Base-by-base conservation (phyloP, 2,329 filamentous ascomycete species). In the Penicillium sp. region DNA sequence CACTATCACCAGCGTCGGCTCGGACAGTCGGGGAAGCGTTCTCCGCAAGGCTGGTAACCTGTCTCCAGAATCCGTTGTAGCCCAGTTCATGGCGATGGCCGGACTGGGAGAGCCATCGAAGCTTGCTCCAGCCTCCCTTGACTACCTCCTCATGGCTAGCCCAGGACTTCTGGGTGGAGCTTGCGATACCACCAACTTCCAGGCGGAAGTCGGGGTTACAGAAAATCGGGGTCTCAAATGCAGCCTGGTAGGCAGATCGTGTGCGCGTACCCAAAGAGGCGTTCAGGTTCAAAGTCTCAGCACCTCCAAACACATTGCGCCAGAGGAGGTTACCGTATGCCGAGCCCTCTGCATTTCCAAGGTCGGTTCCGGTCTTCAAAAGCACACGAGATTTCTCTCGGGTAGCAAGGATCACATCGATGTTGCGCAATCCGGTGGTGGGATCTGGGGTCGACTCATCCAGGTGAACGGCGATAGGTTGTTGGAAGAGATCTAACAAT, bases 241-340 rank as follows among this genome's bases (percentile, higher is more conserved):
- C 87, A 54, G 91, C 91, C 62, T 91, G 93, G 77, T 98, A 98
- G 26, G 93, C 90, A 3, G 92, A 96, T 48, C 92, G 84, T 27
- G 95, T 98, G 45, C 95, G 85, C 7, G 93, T 98, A 56, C 95
- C 95, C 24, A 93, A 80, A 31, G 91, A 93, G 49, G 91, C 93
- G 68, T 96, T 93, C 58, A 96, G 79, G 52, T 90, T 91, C 61
- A 99, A 78, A 55, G 89, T 90, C 79, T 99, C 95, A 24, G 93
- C 95, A 39, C 95, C 95, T 51, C 95, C 95, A 72, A 99, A 91
- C 58, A 99, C 84, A 76, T 99, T 99, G 65, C 95, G 88, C 81
- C 92, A 88, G 51, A 93, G 82, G 45, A 92, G 83, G 65, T 95
- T 93, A 64, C 90, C 88, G 71, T 96, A 98, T 4, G 93, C 93